Conservation (phyloP, 1,284 basidiomycete genomes). For the Grifola frondosa region DNA sequence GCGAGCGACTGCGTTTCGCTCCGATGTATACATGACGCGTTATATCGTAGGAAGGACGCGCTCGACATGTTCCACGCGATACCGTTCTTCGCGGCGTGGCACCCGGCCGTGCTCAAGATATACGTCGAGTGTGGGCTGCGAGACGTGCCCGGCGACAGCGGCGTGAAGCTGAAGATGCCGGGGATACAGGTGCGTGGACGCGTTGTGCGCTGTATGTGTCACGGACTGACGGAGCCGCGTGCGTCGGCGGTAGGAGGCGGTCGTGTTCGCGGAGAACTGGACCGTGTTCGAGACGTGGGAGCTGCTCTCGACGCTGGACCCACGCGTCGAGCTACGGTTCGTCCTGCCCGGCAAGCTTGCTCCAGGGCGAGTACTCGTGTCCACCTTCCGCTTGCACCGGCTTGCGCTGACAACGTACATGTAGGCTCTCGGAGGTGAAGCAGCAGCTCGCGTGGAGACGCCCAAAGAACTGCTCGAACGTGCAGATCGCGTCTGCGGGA, state of each 20-base stretch:
- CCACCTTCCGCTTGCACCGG: background rate
- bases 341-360: constrained; percentile 43
- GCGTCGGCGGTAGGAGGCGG: constrained; percentile 43
- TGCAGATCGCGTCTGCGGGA: constrained; percentile 50
- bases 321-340: constrained; percentile 52
- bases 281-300: constrained; percentile 47
- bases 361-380: constrained; percentile 15
- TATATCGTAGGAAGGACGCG: constrained; percentile 58
- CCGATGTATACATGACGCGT: background rate
- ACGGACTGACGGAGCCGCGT: no score
- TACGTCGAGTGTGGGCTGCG: constrained; percentile 72
- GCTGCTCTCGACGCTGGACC: constrained; percentile 43
- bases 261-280: constrained; percentile 48
- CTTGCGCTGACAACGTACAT: constrained; percentile 1
- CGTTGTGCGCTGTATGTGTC: constrained; percentile 1
- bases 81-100: constrained; percentile 77
- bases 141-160: constrained; percentile 30
- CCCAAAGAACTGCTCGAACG: constrained; percentile 56
- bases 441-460: constrained; percentile 58
- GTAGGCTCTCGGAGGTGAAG: constrained; percentile 38
- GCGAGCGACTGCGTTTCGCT: background rate
- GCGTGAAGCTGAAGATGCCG: constrained; percentile 61
- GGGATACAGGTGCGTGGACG: constrained; percentile 40
- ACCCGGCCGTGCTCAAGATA: constrained; percentile 61
- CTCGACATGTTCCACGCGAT: constrained; percentile 47